These are phyloP conservation scores for Elaeis oleifera DNA, from an alignment of 202 grass and related monocot species.

Conservation along the genomic window DNA sequence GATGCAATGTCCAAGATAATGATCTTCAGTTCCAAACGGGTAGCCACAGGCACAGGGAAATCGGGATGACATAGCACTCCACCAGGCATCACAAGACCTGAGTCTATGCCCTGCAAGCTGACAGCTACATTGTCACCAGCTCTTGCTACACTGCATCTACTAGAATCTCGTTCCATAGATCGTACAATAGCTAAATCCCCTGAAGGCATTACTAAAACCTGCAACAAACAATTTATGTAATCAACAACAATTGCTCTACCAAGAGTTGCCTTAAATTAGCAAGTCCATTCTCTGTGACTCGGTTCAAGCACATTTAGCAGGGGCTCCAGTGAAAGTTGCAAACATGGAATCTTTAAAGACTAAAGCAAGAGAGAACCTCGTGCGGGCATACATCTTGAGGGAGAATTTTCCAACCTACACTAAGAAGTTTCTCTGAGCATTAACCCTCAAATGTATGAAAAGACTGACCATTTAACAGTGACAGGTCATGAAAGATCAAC, in stretches of 20 bases:
- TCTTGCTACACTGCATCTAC: conserved; percentile 48
- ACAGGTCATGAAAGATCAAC: no score
- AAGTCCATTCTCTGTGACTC: no score
- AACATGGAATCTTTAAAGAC: no score
- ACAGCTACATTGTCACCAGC: conserved; percentile 80
- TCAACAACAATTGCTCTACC: neutral
- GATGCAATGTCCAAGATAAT: conserved; percentile 55
- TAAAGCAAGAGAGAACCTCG: no score
- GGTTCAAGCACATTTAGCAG: no score
- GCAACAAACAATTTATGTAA: conserved; percentile 16
- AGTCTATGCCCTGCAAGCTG: conserved; percentile 50
- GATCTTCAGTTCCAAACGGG: conserved; percentile 67
- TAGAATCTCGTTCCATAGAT: conserved; percentile 67
- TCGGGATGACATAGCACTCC: conserved; percentile 76
- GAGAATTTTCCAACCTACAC: no score
- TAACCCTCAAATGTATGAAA: no score
- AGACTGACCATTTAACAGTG: no score
- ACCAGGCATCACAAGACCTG: conserved; percentile 48
- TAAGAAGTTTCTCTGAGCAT: no score
- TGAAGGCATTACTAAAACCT: conserved; percentile 76
- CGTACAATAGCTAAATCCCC: conserved; percentile 50
- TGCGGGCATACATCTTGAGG: no score
- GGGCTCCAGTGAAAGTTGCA: no score
- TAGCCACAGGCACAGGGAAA: conserved; percentile 54
- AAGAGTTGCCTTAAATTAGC: no score